These are phyloP conservation scores for Amanita pseudoporphyria DNA, from an alignment of 768 basidiomycete species.

Conservation along the genomic window DNA sequence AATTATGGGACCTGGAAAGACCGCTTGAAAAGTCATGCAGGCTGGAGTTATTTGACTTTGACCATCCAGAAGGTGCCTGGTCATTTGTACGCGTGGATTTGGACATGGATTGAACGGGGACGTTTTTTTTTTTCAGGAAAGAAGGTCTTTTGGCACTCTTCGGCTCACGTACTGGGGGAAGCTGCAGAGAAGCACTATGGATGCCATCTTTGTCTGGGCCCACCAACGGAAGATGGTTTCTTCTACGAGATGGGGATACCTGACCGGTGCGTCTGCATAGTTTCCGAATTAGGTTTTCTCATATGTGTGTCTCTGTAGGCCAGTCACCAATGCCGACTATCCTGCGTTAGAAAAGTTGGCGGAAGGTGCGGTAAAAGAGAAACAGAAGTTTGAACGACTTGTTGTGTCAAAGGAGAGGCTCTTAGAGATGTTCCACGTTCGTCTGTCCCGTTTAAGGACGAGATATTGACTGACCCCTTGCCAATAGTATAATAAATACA, in stretches of 20 bases:
- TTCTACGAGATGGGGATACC: constrained; percentile 98
- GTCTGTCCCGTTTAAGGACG: constrained; percentile 16
- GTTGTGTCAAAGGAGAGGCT: constrained; percentile 92
- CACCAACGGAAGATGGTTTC: constrained; percentile 96
- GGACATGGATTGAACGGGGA: too few relatives aligned
- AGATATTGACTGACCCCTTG: neutral
- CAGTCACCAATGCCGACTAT: constrained; percentile 77
- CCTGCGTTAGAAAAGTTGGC: constrained; percentile 81
- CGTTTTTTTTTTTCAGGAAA: constrained; percentile 46
- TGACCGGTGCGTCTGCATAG: constrained; percentile 42
- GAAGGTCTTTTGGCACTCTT: constrained; percentile 99
- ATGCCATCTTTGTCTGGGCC: constrained; percentile 93
- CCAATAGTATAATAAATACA: constrained; percentile 96
- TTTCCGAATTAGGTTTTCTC: neutral
- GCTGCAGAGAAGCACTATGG: constrained; percentile 95
- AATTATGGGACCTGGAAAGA: constrained; percentile 91
- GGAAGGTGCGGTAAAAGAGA: constrained; percentile 88
- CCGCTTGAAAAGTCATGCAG: constrained; percentile 82
- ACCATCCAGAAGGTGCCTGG: constrained; percentile 71
- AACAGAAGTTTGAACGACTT: constrained; percentile 93
- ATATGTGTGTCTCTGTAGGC: constrained; percentile 28
- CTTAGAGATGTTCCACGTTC: constrained; percentile 89
- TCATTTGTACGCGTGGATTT: too few relatives aligned
- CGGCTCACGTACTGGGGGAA: constrained; percentile 96
- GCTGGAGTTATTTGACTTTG: constrained; percentile 86